Conservation (phyloP, 1,284 basidiomycete genomes). For the Pascua guehoae region DNA sequence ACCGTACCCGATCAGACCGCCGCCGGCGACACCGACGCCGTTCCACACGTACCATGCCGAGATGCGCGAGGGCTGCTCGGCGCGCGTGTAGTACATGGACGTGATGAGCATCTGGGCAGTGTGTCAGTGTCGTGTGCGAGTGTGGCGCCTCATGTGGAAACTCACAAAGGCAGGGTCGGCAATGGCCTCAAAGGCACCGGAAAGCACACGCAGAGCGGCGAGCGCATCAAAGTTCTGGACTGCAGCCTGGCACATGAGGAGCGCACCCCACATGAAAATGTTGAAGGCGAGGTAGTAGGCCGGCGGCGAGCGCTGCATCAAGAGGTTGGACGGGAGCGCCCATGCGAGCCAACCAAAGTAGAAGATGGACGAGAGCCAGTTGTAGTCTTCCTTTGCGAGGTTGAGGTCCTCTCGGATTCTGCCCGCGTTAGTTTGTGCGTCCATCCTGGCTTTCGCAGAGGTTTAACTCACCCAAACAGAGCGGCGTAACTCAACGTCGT, state of each 20-base stretch:
- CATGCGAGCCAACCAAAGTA: conserved; percentile 55
- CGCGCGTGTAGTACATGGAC: conserved; percentile 44
- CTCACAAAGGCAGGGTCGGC: conserved; percentile 41
- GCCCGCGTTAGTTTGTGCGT: conserved; percentile 2
- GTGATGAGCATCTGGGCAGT: conserved; percentile 37
- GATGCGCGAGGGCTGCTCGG: conserved; percentile 46
- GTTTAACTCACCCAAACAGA: conserved; percentile 29
- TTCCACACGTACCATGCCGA: conserved; percentile 46
- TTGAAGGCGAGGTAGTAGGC: conserved; percentile 53
- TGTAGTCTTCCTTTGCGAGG: conserved; percentile 39
- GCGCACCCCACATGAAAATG: conserved; percentile 53
- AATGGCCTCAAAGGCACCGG: conserved; percentile 52
- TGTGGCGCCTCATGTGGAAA: not conserved
- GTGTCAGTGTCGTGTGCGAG: not conserved
- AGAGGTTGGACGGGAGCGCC: conserved; percentile 54
- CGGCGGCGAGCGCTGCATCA: conserved; percentile 53
- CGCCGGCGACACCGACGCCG: conserved; percentile 45
- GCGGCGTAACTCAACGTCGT: conserved; percentile 46
- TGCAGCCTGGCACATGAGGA: conserved; percentile 50
- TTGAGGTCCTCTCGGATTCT: conserved; percentile 43
- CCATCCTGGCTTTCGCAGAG: too few relatives aligned
- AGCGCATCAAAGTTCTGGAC: conserved; percentile 51
- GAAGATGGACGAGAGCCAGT: conserved; percentile 49
- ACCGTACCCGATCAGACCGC: conserved; percentile 39
- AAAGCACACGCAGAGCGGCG: conserved; percentile 51